These are phyloP conservation scores for Coemansia sp. DNA, from an alignment of 192 early-diverging fungal genomes.

Conservation along the genomic window DNA sequence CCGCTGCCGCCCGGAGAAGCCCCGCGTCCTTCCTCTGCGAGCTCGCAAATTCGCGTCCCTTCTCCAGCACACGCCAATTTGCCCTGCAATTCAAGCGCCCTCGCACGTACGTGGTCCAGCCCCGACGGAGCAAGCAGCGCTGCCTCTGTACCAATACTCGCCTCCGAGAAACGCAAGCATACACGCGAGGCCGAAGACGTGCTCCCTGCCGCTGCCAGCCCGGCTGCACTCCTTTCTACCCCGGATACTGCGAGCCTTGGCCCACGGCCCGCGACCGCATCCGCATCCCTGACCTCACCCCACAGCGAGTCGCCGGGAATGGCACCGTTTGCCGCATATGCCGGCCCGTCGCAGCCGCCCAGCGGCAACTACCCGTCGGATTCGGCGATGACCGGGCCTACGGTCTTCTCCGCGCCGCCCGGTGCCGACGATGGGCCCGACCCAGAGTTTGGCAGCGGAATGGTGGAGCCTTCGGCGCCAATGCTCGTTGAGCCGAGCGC, in stretches of 20 bases:
- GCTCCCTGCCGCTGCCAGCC: neutral
- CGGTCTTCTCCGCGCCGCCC: conserved; percentile 37
- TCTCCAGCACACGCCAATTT: neutral
- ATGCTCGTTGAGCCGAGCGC: conserved; percentile 37
- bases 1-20: conserved; percentile 11
- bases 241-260: neutral
- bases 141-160: neutral
- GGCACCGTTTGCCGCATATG: neutral
- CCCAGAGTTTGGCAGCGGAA: neutral
- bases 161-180: neutral
- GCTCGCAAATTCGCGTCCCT: conserved; percentile 1
- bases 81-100: neutral
- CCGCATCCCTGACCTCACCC: too few species aligned
- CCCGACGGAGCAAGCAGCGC: conserved; percentile 1
- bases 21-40: conserved; percentile 17
- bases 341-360: neutral
- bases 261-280: too few species aligned
- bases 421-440: conserved; percentile 2
- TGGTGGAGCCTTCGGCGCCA: conserved; percentile 41
- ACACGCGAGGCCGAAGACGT: too few species aligned
- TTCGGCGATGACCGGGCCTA: conserved; percentile 8
- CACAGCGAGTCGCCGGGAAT: neutral
- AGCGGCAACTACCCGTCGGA: conserved; percentile 6
- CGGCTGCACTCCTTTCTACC: conserved; percentile 1
- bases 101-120: neutral